These are phyloP conservation scores for Geranium brycei DNA, from an alignment of 345 rosid genomes.

Conservation along the genomic window DNA sequence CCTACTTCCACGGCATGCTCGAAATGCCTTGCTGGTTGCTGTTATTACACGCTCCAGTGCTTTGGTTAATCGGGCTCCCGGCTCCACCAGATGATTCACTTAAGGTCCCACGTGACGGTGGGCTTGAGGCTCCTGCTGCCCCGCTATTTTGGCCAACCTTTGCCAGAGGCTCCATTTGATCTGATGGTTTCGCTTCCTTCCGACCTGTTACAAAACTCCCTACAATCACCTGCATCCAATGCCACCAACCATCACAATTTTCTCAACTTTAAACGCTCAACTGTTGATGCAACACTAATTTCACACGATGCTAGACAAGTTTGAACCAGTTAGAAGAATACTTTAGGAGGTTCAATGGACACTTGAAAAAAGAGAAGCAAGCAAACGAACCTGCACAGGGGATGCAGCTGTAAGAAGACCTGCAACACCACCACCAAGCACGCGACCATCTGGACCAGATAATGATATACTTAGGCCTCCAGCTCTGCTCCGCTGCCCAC, in stretches of 20 bases:
- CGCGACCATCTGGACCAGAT: slow-evolving; percentile 80
- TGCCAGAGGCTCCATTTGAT: slow-evolving; percentile 18
- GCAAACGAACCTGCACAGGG: slow-evolving; percentile 57
- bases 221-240: slow-evolving; percentile 26
- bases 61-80: slow-evolving; percentile 41
- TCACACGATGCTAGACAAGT: background rate
- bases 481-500: slow-evolving; percentile 56
- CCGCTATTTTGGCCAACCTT: slow-evolving; percentile 13
- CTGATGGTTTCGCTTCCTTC: slow-evolving; percentile 25
- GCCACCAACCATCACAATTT: background rate
- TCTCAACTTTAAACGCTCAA: background rate
- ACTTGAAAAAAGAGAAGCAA: background rate
- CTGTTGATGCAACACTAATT: background rate
- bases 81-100: slow-evolving; percentile 50
- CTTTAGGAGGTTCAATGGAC: no score
- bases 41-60: slow-evolving; percentile 27
- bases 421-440: slow-evolving; percentile 80
- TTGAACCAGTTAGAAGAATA: background rate
- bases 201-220: slow-evolving; percentile 35
- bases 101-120: slow-evolving; percentile 33
- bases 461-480: slow-evolving; percentile 70
- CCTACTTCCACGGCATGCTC: slow-evolving; percentile 31
- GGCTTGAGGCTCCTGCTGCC: slow-evolving; percentile 31
- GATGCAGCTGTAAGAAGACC: slow-evolving; percentile 80
- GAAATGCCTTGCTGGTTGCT: slow-evolving; percentile 23